phyloP scores from a whole-genome alignment of 2,329 filamentous ascomycete genomes.

The Hymenoscyphus infarciens region DNA sequence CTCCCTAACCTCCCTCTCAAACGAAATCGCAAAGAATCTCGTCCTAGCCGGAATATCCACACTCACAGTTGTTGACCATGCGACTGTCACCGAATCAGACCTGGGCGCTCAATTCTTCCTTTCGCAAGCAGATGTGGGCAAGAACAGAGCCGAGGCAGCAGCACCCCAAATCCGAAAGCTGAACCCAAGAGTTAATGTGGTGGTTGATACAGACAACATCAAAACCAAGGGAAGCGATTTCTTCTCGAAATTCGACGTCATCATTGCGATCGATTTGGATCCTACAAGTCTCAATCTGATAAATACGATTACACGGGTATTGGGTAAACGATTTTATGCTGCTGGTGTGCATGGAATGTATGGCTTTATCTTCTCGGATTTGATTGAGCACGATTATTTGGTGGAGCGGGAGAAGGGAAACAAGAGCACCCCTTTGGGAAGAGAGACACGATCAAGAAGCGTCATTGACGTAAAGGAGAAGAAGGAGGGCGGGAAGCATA shows the following conservation, averaged over 20 bases:
- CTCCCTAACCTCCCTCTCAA: conserved; percentile 80
- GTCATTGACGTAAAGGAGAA: conserved; percentile 70
- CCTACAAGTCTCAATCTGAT: conserved; percentile 71
- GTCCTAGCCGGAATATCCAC: conserved; percentile 90
- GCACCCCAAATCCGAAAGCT: conserved; percentile 74
- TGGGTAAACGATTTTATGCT: conserved; percentile 81
- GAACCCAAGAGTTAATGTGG: conserved; percentile 81
- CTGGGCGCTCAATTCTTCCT: conserved; percentile 82
- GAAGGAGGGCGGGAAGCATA: conserved; percentile 64
- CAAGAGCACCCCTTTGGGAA: conserved; percentile 52
- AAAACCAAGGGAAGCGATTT: conserved; percentile 67
- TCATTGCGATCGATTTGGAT: conserved; percentile 85
- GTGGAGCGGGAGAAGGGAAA: conserved; percentile 84
- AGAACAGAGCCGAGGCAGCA: conserved; percentile 81
- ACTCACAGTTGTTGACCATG: conserved; percentile 81
- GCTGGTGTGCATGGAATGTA: conserved; percentile 85
- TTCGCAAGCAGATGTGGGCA: conserved; percentile 64
- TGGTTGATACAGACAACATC: conserved; percentile 66
- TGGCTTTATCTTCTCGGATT: conserved; percentile 90
- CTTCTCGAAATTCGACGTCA: conserved; percentile 75
- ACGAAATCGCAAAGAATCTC: conserved; percentile 96
- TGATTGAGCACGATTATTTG: conserved; percentile 86
- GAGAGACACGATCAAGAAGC: conserved; percentile 75
- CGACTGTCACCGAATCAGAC: conserved; percentile 71
- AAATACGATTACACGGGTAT: conserved; percentile 80